Evolutionary conservation across 805 yeast genomes (phyloP).

Genomic region (Starmerella ratchasimensis): DNA sequence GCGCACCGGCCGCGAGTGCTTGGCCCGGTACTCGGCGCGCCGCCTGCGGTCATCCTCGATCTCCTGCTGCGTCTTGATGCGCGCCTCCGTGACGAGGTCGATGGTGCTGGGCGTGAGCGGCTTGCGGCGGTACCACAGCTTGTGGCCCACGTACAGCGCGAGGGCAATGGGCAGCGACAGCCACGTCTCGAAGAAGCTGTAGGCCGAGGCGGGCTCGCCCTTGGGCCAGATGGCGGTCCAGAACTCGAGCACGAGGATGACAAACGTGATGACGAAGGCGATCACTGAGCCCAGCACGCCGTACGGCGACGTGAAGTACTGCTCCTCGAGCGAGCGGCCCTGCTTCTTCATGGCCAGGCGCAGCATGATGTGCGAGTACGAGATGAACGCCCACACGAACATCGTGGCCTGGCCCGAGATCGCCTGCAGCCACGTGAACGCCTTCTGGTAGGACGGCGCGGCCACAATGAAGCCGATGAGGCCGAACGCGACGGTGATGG

Average conservation of each 20-base stretch:
- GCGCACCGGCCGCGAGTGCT: background rate
- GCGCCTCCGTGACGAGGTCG: slow-evolving; percentile 14
- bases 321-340: slow-evolving; percentile 56
- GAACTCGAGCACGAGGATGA: slow-evolving; percentile 63
- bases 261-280: slow-evolving; percentile 43
- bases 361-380: slow-evolving; percentile 53
- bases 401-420: slow-evolving; percentile 61
- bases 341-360: slow-evolving; percentile 47
- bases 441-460: slow-evolving; percentile 35
- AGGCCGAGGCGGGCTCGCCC: slow-evolving; percentile 27
- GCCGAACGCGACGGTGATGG: slow-evolving; percentile 32
- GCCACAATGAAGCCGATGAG: slow-evolving; percentile 42
- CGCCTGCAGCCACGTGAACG: slow-evolving; percentile 63
- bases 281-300: slow-evolving; percentile 58
- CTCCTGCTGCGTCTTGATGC: slow-evolving; percentile 12
- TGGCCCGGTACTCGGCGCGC: background rate
- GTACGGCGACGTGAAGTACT: slow-evolving; percentile 50
- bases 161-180: slow-evolving; percentile 32
- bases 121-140: slow-evolving; percentile 10
- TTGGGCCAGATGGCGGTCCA: slow-evolving; percentile 71
- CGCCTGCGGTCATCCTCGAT: slow-evolving; percentile 4
- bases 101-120: slow-evolving; percentile 10
- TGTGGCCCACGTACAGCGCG: slow-evolving; percentile 13
- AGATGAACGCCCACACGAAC: slow-evolving; percentile 66
- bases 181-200: slow-evolving; percentile 39